phyloP scores from a whole-genome alignment of 2,329 filamentous ascomycete genomes.

The Geoglossum cookeanum region DNA sequence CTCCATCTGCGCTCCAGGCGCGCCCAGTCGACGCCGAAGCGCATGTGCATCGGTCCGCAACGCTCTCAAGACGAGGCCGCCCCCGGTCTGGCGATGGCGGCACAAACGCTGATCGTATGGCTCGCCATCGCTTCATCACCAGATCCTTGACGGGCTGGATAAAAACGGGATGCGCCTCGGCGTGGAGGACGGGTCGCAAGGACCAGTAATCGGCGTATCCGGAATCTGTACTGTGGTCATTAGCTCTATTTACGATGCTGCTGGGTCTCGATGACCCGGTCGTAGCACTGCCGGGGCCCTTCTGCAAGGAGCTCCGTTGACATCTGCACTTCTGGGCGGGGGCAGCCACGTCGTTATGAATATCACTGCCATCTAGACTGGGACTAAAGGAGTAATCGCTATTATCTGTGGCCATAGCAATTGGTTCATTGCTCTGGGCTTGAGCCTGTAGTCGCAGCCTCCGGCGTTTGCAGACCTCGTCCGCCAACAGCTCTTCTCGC shows the following conservation, averaged over 20 bases:
- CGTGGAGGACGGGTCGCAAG: not conserved
- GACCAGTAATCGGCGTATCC: not conserved
- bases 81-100: not conserved
- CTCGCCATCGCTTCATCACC: not conserved
- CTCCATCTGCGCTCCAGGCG: not conserved
- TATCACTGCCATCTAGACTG: not conserved
- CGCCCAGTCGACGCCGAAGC: not conserved
- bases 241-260: not conserved
- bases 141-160: not conserved
- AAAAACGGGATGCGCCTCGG: not conserved
- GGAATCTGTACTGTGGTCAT: not conserved
- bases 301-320: not conserved
- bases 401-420: not conserved
- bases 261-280: not conserved
- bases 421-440: not conserved
- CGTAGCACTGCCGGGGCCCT: not conserved
- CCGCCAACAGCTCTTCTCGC: conserved; percentile 3
- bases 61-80: not conserved
- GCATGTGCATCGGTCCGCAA: not conserved
- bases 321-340: not conserved
- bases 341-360: not conserved
- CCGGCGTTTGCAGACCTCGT: not conserved
- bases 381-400: not conserved
- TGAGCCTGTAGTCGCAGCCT: not conserved
- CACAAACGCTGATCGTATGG: not conserved